phyloP scores from a whole-genome alignment of 108 stramenopile species.

The Cyclotella atomus region DNA sequence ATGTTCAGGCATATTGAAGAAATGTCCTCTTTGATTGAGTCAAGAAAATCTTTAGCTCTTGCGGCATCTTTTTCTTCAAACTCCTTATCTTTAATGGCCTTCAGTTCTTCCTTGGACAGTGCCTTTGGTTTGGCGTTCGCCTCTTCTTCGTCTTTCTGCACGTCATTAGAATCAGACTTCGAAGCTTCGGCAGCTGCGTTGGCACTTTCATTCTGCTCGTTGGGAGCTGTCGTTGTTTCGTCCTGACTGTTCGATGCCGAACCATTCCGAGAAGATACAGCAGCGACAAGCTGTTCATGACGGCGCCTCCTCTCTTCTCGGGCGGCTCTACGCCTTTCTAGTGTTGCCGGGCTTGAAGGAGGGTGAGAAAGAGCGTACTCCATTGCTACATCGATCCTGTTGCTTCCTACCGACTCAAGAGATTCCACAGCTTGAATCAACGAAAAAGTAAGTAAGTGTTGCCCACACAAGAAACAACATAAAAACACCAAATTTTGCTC shows the following conservation, averaged over 20 bases:
- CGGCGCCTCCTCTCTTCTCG: slow-evolving; percentile 32
- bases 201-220: not conserved
- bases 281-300: slow-evolving; percentile 10
- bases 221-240: not conserved
- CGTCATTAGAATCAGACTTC: not conserved
- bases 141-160: slow-evolving; percentile 26
- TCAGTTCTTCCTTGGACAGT: slow-evolving; percentile 30
- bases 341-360: slow-evolving; percentile 39
- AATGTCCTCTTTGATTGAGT: slow-evolving; percentile 26
- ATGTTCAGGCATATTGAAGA: slow-evolving; percentile 27
- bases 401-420: slow-evolving; percentile 68
- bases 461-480: not conserved
- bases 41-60: slow-evolving; percentile 42
- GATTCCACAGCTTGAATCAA: slow-evolving; percentile 57
- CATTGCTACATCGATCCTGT: slow-evolving; percentile 88
- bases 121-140: slow-evolving; percentile 17
- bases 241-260: not conserved
- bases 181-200: not conserved
- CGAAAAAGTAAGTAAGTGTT: not conserved
- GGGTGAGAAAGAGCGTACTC: slow-evolving; percentile 82
- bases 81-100: slow-evolving; percentile 37
- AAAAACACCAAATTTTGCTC: not conserved
- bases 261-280: not conserved
- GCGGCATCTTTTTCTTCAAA: slow-evolving; percentile 40
- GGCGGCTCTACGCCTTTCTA: slow-evolving; percentile 38